phyloP scores from a whole-genome alignment of 345 rosid genomes.

The Tarenaya hassleriana region DNA sequence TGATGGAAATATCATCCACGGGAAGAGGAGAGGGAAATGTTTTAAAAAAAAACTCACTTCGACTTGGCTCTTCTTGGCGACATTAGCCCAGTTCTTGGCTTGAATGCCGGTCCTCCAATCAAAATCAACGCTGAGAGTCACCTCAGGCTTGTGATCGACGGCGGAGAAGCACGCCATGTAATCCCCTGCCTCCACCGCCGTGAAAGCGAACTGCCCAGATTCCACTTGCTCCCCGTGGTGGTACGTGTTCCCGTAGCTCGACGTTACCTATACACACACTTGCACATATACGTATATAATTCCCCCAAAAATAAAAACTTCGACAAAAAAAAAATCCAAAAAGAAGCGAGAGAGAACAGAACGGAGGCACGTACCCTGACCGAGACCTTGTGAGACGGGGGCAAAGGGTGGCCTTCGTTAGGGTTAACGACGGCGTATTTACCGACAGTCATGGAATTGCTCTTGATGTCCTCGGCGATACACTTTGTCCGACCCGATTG shows the following conservation, averaged over 20 bases:
- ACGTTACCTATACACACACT: constrained; percentile 50
- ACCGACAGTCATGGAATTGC: constrained; percentile 83
- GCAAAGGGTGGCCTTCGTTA: constrained; percentile 56
- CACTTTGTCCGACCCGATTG: constrained; percentile 78
- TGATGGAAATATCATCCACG: neutral
- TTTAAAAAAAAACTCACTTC: constrained; percentile 61
- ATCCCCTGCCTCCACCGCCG: constrained; percentile 77
- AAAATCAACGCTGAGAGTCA: constrained; percentile 55
- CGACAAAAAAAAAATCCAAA: neutral
- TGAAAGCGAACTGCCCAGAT: constrained; percentile 86
- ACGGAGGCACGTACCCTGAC: constrained; percentile 47
- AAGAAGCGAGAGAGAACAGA: neutral
- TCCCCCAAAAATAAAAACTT: neutral
- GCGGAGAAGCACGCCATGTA: constrained; percentile 80
- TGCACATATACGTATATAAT: constrained; percentile 1
- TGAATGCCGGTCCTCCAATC: constrained; percentile 89
- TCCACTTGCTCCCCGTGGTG: constrained; percentile 65
- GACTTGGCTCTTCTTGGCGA: constrained; percentile 81
- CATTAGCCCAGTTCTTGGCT: constrained; percentile 73
- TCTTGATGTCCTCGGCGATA: constrained; percentile 79
- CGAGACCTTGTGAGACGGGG: constrained; percentile 65
- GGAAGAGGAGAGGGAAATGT: neutral
- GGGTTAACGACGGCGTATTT: constrained; percentile 72
- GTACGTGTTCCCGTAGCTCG: constrained; percentile 53
- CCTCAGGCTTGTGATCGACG: constrained; percentile 47